Evolutionary conservation across 129 eudicot genomes (phyloP), one percentile per base, ranked within the genome.

Genomic region (Chrysanthemum makinoi): DNA sequence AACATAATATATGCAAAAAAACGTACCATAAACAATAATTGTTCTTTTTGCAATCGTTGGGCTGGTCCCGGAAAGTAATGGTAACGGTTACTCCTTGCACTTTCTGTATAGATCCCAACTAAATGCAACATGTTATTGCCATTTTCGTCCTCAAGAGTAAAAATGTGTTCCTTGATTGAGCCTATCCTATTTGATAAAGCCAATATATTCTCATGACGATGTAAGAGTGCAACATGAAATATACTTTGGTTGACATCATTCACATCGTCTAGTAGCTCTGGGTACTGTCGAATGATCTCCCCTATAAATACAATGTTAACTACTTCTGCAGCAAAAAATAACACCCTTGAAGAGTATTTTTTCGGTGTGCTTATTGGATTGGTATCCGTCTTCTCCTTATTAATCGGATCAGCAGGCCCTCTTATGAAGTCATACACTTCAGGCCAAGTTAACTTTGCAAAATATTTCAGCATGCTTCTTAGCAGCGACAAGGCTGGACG

Each of bases 171-270:
- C 28, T 19, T 57, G 3, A 1, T 57, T 57, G 62, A 20, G 3
- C 28, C 28, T 10, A 57, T 57, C 3, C 6, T 0, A 19, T 1
- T 2, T 19, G 10, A 19, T 10, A 57, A 0, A 9, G 0, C 24
- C 19, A 2, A 57, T 22, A 16, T 19, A 2, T 57, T 4, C 30
- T 0, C 24, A 19, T 57, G 10, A 6, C 62, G 62, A 2, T 19
- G 62, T 19, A 4, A 16, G 14, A 57, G 13, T 2, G 67, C 67
- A 15, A 62, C 67, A 15, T 62, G 67, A 30, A 62, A 62, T 62
- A 62, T 62, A 62, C 4, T 62, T 62, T 62, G 67, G 49, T 62
- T 30, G 49, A 12, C 15, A 62, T 62, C 67, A 62, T 62, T 62
- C 6, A 33, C 19, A 3, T 26, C 46, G 1, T n/a, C 1, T 62